These are phyloP conservation scores for Neurospora sp. DNA, from an alignment of 495 filamentous ascomycete genomes.

Conservation along the genomic window DNA sequence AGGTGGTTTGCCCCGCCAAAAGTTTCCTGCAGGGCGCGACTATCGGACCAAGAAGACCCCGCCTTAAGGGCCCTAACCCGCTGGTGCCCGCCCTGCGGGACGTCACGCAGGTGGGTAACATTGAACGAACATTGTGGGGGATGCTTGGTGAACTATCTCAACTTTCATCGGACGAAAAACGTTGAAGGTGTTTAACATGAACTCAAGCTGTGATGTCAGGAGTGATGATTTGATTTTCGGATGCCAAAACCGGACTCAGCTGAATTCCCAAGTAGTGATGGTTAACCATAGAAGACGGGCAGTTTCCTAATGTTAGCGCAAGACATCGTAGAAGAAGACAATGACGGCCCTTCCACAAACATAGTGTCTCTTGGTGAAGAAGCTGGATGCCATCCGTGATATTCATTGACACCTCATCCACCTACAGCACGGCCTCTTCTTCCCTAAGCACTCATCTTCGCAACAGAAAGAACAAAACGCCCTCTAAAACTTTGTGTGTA, in stretches of 20 bases:
- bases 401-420: not conserved
- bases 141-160: not conserved
- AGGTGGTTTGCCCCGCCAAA: not conserved
- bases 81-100: not conserved
- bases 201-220: not conserved
- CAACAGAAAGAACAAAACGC: not conserved
- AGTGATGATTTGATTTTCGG: not conserved
- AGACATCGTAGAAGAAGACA: not conserved
- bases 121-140: not conserved
- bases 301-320: not conserved
- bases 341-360: not conserved
- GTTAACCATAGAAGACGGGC: not conserved
- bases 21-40: not conserved
- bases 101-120: not conserved
- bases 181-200: not conserved
- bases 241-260: not conserved
- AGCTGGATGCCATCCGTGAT: not conserved
- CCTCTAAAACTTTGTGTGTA: not conserved
- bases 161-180: not conserved
- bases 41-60: too few relatives aligned
- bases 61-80: too few relatives aligned
- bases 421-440: not conserved
- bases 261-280: not conserved
- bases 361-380: not conserved
- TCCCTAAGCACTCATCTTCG: not conserved